Evolutionary conservation across 805 yeast genomes (phyloP), one percentile per base, ranked within the genome.

Genomic region (Suhomyces sp.): DNA sequence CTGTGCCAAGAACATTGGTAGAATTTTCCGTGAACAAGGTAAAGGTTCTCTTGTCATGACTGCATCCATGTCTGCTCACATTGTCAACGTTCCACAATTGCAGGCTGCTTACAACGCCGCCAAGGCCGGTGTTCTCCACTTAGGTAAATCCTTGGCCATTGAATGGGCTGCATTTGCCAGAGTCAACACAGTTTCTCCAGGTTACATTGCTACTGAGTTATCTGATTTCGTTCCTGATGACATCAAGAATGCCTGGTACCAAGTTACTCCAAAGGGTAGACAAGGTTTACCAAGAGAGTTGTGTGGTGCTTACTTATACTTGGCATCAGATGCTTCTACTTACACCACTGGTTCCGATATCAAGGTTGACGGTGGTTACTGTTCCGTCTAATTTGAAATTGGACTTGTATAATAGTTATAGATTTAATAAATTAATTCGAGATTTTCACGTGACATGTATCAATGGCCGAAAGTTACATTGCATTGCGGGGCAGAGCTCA

Each of bases 111-210:
- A 90, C 76, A 90, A 90, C 64, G 89, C 90, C 13, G 88, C 91
- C 60, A 90, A 90, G 76, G 96, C 96, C 41, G 96, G 85, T 10
- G 85, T 88, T 26, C 66, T 85, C 58, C 96, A 90, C 65, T 77
- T 90, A 61, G 82, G 87, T 35, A 85, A 78, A 67, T 88, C 94
- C 1, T 74, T 90, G 58, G 93, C 96, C 13, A 84, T 90, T 42
- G 97, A 90, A 73, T 90, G 94, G 92, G 83, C 91, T n/a, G 45
- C 68, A 40, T 87, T 87, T 63, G 96, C 93, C n/a, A 80, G 96
- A 59, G 93, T 86, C 53, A 89, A 89, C 74, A 76, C 88, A 27
- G 80, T 89, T 29, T 84, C 90, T 13, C 96, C 96, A 22, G 96
- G 96, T n/a, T 89, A 90, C 74, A 86, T 88, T 55, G 81, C 79